Evolutionary conservation across 1,284 basidiomycete species (phyloP).

Genomic region (Earliella scabrosa): DNA sequence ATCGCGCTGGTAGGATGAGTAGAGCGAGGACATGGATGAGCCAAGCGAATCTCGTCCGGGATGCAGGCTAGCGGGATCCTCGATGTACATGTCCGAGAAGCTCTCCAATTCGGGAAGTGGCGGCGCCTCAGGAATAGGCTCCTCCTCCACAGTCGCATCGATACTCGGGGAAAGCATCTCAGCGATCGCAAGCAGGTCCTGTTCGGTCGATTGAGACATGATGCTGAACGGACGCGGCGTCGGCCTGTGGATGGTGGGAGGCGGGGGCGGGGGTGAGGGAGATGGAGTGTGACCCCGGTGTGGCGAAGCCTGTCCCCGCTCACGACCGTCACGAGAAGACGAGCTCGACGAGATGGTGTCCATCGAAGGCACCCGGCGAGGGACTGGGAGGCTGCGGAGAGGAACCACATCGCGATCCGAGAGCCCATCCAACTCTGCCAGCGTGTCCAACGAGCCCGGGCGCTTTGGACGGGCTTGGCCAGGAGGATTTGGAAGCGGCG

Average conservation of each 20-base stretch:
- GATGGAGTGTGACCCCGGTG: background rate
- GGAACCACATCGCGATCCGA: background rate
- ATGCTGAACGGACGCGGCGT: constrained; percentile 27
- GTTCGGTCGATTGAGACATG: constrained; percentile 36
- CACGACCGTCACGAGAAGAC: constrained; percentile 10
- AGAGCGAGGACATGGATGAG: constrained; percentile 15
- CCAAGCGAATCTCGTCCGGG: constrained; percentile 13
- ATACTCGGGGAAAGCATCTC: constrained; percentile 35
- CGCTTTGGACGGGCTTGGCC: background rate
- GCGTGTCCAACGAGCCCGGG: background rate
- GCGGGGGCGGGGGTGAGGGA: too few species aligned
- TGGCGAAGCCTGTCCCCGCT: constrained; percentile 5
- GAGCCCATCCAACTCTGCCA: background rate
- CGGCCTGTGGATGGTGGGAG: background rate
- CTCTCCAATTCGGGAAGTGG: constrained; percentile 13
- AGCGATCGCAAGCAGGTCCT: constrained; percentile 38
- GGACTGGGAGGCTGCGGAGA: constrained; percentile 10
- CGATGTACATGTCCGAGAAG: constrained; percentile 14
- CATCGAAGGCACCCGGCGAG: constrained; percentile 2
- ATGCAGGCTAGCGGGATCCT: constrained; percentile 9
- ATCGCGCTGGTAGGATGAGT: constrained; percentile 22
- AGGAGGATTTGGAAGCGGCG: constrained; percentile 12
- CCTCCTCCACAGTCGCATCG: constrained; percentile 12
- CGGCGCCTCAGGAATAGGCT: constrained; percentile 7
- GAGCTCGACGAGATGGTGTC: constrained; percentile 10